A percentile compares a stretch with the other conserved stretches of the same genome.
Conservation (phyloP, 2,329 filamentous ascomycete genomes). For the Fusarium falciforme region DNA sequence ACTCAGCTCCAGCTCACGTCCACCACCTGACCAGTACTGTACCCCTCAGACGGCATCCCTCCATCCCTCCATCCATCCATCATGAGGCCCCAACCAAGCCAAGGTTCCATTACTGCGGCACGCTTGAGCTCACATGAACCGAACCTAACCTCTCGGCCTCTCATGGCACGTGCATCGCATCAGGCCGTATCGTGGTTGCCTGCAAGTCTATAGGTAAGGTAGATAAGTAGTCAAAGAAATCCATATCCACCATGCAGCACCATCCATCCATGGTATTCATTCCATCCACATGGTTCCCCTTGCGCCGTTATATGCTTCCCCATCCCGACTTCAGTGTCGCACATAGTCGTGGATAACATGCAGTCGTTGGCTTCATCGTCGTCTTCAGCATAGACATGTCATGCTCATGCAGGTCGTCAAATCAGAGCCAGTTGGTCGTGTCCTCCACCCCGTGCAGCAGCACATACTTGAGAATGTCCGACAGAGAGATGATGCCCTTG, state of each 20-base stretch:
- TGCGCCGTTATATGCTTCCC: slow-evolving; percentile 44
- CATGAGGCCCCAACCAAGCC: slow-evolving; percentile 21
- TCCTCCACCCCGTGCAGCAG: slow-evolving; percentile 82
- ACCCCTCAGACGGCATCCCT: neutral
- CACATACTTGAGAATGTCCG: slow-evolving; percentile 96
- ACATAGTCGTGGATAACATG: slow-evolving; percentile 31
- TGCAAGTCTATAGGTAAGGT: slow-evolving; percentile 37
- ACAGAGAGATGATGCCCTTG: slow-evolving; percentile 90
- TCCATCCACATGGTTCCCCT: slow-evolving; percentile 33
- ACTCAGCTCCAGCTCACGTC: slow-evolving; percentile 10
- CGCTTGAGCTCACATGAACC: slow-evolving; percentile 12
- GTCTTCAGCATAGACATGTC: slow-evolving; percentile 13
- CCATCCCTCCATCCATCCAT: neutral
- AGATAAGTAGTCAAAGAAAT: slow-evolving; percentile 12
- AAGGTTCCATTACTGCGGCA: slow-evolving; percentile 12
- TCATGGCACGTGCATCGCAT: slow-evolving; percentile 8
- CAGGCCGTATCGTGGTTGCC: neutral
- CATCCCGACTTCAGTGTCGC: slow-evolving; percentile 10
- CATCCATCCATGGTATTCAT: slow-evolving; percentile 27
- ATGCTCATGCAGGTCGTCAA: slow-evolving; percentile 8
- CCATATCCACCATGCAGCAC: slow-evolving; percentile 36
- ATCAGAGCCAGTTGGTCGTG: slow-evolving; percentile 37
- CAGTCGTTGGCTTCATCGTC: slow-evolving; percentile 39
- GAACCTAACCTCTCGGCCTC: slow-evolving; percentile 16
- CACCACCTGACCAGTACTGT: slow-evolving; percentile 35